These are phyloP conservation scores for Aspergillus funiculosus DNA, from an alignment of 495 filamentous ascomycete genomes.

Conservation along the genomic window DNA sequence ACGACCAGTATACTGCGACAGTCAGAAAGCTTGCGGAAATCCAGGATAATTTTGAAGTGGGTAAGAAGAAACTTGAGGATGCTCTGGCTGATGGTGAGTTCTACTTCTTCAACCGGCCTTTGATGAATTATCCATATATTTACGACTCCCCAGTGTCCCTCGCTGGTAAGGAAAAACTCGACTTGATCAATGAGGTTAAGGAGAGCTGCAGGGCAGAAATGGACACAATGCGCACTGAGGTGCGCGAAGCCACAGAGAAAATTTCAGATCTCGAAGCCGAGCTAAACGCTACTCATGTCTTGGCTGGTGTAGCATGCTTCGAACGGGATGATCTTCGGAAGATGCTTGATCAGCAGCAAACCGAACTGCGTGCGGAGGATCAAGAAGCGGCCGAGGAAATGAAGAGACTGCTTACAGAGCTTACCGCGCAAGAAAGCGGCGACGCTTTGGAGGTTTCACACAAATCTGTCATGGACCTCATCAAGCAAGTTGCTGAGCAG, in stretches of 20 bases:
- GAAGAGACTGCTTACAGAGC: conserved; percentile 39
- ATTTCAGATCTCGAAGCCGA: conserved; percentile 38
- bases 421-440: conserved; percentile 31
- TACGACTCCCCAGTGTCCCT: conserved; percentile 36
- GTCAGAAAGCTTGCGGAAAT: conserved; percentile 39
- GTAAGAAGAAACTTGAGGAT: conserved; percentile 35
- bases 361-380: conserved; percentile 33
- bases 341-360: conserved; percentile 38
- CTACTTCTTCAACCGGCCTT: conserved; percentile 1
- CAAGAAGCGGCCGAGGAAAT: conserved; percentile 41
- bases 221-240: conserved; percentile 40
- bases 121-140: conserved; percentile 17
- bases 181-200: conserved; percentile 45
- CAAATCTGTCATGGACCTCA: conserved; percentile 38
- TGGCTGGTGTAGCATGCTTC: conserved; percentile 37
- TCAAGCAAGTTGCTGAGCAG: conserved; percentile 39
- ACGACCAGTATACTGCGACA: conserved; percentile 38
- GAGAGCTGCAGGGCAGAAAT: conserved; percentile 41
- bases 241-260: conserved; percentile 38
- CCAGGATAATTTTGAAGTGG: conserved; percentile 34
- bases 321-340: conserved; percentile 42
- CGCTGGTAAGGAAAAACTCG: conserved; percentile 44
- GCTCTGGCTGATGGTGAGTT: conserved; percentile 39
- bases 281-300: conserved; percentile 34
- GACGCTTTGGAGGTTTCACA: conserved; percentile 30